phyloP scores from a whole-genome alignment of 306 rosid species.

The Cotoneaster glaucophyllus region DNA sequence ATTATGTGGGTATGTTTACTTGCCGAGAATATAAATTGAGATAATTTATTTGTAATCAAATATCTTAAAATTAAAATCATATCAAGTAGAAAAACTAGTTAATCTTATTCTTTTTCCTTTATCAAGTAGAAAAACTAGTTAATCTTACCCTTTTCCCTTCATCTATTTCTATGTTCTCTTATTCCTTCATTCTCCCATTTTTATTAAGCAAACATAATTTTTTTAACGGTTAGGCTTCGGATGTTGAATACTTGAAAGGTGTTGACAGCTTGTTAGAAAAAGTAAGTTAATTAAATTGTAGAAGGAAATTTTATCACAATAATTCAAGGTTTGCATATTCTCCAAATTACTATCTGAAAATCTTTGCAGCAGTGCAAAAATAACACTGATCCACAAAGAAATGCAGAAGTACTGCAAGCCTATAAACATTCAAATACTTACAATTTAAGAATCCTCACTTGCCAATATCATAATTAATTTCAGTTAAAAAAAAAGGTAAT shows the following conservation, averaged over 20 bases:
- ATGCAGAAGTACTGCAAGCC: background rate
- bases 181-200: too few relatives aligned
- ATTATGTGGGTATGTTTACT: background rate
- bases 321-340: background rate
- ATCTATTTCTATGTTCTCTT: too few relatives aligned
- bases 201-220: too few relatives aligned
- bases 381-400: background rate
- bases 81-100: too few relatives aligned
- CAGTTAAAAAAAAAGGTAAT: background rate
- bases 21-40: background rate
- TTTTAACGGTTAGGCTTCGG: too few relatives aligned
- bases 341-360: background rate
- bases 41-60: too few relatives aligned
- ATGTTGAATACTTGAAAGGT: background rate
- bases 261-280: background rate
- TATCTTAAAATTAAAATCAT: too few relatives aligned
- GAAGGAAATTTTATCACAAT: background rate
- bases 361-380: background rate
- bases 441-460: too few relatives aligned
- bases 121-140: too few relatives aligned
- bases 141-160: too few relatives aligned
- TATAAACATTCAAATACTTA: background rate
- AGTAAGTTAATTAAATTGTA: background rate
- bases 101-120: too few relatives aligned
- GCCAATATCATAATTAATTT: background rate